Conservation (phyloP, 805 yeast species). For the Blastobotrys parvus region DNA sequence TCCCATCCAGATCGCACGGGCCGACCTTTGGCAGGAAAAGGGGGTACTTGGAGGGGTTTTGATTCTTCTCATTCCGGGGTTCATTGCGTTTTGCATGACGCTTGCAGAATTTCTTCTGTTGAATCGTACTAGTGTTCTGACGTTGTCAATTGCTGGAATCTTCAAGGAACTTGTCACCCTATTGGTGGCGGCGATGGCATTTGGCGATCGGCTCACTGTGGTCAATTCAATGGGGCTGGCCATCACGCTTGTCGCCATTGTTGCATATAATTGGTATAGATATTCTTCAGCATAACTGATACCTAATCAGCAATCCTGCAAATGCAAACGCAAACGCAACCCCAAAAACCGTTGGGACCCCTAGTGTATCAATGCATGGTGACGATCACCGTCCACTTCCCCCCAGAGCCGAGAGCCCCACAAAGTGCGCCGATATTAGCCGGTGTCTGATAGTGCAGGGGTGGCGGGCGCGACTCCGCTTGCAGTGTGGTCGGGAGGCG, state of each 20-base stretch:
- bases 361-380: too few relatives aligned
- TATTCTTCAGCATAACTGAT: not conserved
- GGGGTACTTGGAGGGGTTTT: conserved; percentile 49
- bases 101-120: conserved; percentile 71
- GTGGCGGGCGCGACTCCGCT: too few relatives aligned
- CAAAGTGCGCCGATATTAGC: too few relatives aligned
- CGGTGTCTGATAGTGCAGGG: too few relatives aligned
- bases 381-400: too few relatives aligned
- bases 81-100: conserved; percentile 84
- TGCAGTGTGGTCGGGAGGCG: too few relatives aligned
- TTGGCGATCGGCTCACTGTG: conserved; percentile 61
- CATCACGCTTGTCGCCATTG: conserved; percentile 68
- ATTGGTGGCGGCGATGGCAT: conserved; percentile 35
- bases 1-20: conserved; percentile 39
- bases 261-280: conserved; percentile 59
- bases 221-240: conserved; percentile 67
- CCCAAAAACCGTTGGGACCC: too few relatives aligned
- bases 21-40: conserved; percentile 57
- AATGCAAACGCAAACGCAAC: too few relatives aligned
- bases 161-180: conserved; percentile 88
- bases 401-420: too few relatives aligned
- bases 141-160: conserved; percentile 85
- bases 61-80: conserved; percentile 70
- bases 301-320: too few relatives aligned
- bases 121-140: conserved; percentile 73